These are phyloP conservation scores for Beauveria bassiana DNA, from an alignment of 2,329 filamentous ascomycete genomes.

Conservation along the genomic window DNA sequence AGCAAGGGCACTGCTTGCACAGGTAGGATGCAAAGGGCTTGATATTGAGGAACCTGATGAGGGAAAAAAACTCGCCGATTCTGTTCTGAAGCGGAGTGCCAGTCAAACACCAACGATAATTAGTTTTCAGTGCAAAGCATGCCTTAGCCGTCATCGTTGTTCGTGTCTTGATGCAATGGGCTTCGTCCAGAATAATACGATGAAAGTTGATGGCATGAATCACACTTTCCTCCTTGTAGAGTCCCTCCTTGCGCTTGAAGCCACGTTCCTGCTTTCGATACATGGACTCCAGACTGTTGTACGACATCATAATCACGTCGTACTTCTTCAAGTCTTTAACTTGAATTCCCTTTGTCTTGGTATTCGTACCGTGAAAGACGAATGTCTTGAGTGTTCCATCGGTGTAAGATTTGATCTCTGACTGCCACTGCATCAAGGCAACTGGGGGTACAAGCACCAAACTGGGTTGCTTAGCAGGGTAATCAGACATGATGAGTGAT, in stretches of 20 bases:
- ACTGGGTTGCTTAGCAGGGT: constrained; percentile 72
- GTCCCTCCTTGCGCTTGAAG: constrained; percentile 69
- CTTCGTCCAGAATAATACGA: constrained; percentile 88
- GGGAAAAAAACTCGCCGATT: constrained; percentile 93
- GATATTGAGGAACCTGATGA: constrained; percentile 85
- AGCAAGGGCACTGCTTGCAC: constrained; percentile 79
- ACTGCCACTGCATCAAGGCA: constrained; percentile 90
- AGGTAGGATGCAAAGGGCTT: constrained; percentile 88
- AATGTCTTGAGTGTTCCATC: constrained; percentile 85
- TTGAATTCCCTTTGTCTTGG: constrained; percentile 70
- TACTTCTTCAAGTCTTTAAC: constrained; percentile 69
- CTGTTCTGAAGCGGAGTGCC: constrained; percentile 95
- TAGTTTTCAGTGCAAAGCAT: constrained; percentile 81
- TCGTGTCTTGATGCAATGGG: constrained; percentile 87
- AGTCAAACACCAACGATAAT: constrained; percentile 91
- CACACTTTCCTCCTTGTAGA: constrained; percentile 70
- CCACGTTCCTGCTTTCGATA: constrained; percentile 90
- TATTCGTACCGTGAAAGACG: constrained; percentile 80
- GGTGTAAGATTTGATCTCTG: constrained; percentile 73
- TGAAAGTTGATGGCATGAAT: constrained; percentile 86
- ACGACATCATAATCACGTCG: constrained; percentile 96
- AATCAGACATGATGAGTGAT: constrained; percentile 96
- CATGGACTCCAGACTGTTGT: constrained; percentile 84
- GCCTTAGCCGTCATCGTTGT: constrained; percentile 89
- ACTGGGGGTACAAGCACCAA: constrained; percentile 89